Evolutionary conservation across 2,329 filamentous ascomycete genomes (phyloP).

Genomic region (Stachybotrys elegans): DNA sequence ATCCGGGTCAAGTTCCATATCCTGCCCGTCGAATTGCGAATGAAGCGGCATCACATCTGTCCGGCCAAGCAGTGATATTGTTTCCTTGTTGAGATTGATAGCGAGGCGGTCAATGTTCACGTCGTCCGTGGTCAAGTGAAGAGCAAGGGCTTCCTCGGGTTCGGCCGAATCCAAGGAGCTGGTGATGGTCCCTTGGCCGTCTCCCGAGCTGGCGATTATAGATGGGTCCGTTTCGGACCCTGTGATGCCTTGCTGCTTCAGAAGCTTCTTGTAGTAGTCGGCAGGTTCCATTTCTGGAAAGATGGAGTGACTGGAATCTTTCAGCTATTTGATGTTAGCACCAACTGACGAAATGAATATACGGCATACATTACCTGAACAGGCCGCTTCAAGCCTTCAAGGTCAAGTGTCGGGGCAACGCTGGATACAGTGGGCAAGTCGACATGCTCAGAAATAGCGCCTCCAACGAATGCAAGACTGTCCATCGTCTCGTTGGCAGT

Average conservation of each 20-base stretch:
- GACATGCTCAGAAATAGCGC: neutral
- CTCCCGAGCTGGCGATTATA: neutral
- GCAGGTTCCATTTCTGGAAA: neutral
- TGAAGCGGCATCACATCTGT: neutral
- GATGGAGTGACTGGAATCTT: neutral
- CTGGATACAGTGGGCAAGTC: neutral
- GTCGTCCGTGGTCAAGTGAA: too few relatives aligned
- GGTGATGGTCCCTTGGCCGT: neutral
- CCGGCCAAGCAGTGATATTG: neutral
- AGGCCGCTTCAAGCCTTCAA: too few relatives aligned
- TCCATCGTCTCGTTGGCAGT: neutral
- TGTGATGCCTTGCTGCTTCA: neutral
- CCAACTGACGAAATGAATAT: too few relatives aligned
- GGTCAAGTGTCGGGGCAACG: neutral
- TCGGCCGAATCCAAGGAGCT: too few relatives aligned
- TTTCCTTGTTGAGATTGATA: neutral
- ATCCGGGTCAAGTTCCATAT: neutral
- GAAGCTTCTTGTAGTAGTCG: neutral
- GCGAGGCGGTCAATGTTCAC: neutral
- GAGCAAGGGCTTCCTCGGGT: too few relatives aligned
- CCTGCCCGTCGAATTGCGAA: neutral
- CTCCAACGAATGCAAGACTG: neutral
- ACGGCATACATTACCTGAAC: too few relatives aligned
- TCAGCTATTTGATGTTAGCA: neutral
- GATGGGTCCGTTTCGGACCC: neutral